Evolutionary conservation across 495 filamentous ascomycete species (phyloP).

Genomic region (Copromyces sp.): DNA sequence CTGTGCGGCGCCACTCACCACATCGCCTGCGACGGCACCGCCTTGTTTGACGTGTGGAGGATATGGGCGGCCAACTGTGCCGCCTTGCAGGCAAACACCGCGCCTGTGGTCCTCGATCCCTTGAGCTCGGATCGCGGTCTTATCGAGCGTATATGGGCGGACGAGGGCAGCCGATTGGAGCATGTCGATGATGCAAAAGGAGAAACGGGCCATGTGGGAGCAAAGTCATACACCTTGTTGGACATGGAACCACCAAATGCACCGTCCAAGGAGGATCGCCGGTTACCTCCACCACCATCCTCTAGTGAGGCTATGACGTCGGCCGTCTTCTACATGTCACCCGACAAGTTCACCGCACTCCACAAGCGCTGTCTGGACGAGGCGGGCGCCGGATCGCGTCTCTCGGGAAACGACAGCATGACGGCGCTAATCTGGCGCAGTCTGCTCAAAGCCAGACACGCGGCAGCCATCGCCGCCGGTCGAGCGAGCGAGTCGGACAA

Average conservation of each 20-base stretch:
- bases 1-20: constrained; percentile 3
- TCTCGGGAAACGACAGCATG: constrained; percentile 9
- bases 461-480: background rate
- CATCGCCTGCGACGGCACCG: constrained; percentile 4
- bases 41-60: background rate
- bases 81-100: background rate
- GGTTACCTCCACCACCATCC: background rate
- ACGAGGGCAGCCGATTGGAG: background rate
- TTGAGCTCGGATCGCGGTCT: background rate
- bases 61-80: constrained; percentile 9
- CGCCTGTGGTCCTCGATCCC: background rate
- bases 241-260: background rate
- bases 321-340: constrained; percentile 10
- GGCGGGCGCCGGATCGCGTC: background rate
- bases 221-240: background rate
- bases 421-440: constrained; percentile 9
- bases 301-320: constrained; percentile 3
- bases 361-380: background rate
- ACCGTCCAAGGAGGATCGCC: background rate
- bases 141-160: constrained; percentile 4
- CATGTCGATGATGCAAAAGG: too few species aligned
- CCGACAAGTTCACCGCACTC: constrained; percentile 2
- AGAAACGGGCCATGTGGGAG: background rate
- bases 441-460: constrained; percentile 3
- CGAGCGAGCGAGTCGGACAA: background rate